Base-by-base conservation (phyloP, 176 grass and related monocot species). In the Aegilops longissima region DNA sequence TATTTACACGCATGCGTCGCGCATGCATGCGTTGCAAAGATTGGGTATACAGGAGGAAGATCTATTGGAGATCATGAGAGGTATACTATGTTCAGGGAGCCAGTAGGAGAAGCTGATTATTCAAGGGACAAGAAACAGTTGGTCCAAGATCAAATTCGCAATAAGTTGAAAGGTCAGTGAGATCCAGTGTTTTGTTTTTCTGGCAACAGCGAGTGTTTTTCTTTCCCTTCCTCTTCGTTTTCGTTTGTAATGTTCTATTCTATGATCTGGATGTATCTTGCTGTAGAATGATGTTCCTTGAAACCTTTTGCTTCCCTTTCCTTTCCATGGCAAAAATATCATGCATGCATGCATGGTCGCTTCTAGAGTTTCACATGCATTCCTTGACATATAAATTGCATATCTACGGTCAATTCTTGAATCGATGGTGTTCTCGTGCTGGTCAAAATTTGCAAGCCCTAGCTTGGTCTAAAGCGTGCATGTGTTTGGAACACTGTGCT, bases 151-250 rank as follows among this genome's bases (percentile, higher is more conserved):
- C 86, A 82, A 85, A 44, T 45, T 82, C 78, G 5, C 6, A 85
- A 85, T 88, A 72, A 91, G 64, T 38, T 78, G 35, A 63, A 52
- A 91, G 90, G 90, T 91, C 77, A 90, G 87, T 90, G 81, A 80
- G 67, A 84, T 80, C 86, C 77, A 77, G 74, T 85, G 91, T 83
- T 86, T 80, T 90, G 84, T 95, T 80, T 86, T 90, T 91, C 77
- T 30, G 66, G 79, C 24, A 87, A 51, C 18, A 90, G 0, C 27
- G 81, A 73, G 44, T 84, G 33, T 80, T 91, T 89, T 42, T 77
- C 25, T 18, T 24, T 27, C 44, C 64, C 73, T 66, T 36, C 44
- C 45, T 78, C 44, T 62, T 66, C 33, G 20, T 81, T 71, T 85
- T 33, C 51, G 61, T 97, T 79, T 97, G 86, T 91, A 92, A 85